A percentile compares a stretch with the other conserved stretches of the same genome.
Conservation (phyloP, 2,329 filamentous ascomycete species). For the Pseudocercospora ulei region DNA sequence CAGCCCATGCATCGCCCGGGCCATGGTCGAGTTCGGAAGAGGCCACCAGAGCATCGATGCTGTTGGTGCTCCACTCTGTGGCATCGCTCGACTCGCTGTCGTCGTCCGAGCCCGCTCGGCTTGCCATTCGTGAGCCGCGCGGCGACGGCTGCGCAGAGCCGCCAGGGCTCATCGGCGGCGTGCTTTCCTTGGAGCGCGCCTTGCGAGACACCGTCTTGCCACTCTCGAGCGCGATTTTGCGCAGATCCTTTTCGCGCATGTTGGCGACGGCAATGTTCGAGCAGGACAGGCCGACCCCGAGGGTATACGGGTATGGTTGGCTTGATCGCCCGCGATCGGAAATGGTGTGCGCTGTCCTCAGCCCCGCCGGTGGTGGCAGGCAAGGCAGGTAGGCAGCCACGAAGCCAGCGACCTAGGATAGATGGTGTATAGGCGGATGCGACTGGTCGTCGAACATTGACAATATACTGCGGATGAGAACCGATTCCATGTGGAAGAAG, state of each 20-base stretch:
- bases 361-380: constrained; percentile 8
- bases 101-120: constrained; percentile 55
- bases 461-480: constrained; percentile 7
- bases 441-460: constrained; percentile 13
- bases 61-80: constrained; percentile 52
- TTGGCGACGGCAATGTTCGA: constrained; percentile 1
- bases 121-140: constrained; percentile 50
- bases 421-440: constrained; percentile 23
- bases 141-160: constrained; percentile 51
- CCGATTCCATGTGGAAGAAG: constrained; percentile 13
- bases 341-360: neutral
- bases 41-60: constrained; percentile 56
- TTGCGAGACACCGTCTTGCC: constrained; percentile 64
- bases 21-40: constrained; percentile 46
- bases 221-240: constrained; percentile 61
- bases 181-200: constrained; percentile 49
- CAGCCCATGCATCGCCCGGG: constrained; percentile 49
- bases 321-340: neutral
- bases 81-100: constrained; percentile 52
- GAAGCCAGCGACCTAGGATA: too few relatives aligned
- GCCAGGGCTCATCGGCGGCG: constrained; percentile 50
- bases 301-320: neutral
- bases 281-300: neutral
- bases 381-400: too few relatives aligned
- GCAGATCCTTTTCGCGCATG: constrained; percentile 31